These are phyloP conservation scores for Fusarium musae DNA, from an alignment of 2,329 filamentous ascomycete species.

Conservation along the genomic window DNA sequence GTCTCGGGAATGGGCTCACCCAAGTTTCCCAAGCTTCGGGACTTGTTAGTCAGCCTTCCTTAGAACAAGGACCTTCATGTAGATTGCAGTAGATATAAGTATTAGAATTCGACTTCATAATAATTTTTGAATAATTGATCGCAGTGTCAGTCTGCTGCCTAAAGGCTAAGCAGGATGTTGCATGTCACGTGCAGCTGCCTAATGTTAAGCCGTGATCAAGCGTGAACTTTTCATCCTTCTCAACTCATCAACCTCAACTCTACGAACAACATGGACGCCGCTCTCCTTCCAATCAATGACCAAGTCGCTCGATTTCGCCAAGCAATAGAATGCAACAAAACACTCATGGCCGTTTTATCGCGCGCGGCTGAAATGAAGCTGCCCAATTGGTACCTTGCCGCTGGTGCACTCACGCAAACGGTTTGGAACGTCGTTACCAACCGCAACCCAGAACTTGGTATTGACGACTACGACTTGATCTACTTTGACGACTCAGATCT, in stretches of 20 bases:
- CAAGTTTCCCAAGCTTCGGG: not conserved
- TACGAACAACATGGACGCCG: constrained; percentile 16
- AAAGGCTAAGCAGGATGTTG: not conserved
- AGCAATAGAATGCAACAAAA: constrained; percentile 44
- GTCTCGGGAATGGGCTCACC: constrained; percentile 4
- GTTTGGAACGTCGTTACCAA: constrained; percentile 51
- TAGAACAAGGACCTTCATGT: fast-evolving
- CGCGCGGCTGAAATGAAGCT: constrained; percentile 43
- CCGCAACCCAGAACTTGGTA: constrained; percentile 47
- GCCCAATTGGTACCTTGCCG: constrained; percentile 52
- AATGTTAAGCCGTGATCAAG: too few relatives aligned
- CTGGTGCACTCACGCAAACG: constrained; percentile 51
- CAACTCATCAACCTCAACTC: not conserved
- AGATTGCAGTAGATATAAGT: not conserved
- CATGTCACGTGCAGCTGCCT: constrained; percentile 5
- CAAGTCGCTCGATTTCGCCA: constrained; percentile 41
- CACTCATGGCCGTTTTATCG: constrained; percentile 44
- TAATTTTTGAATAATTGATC: not conserved
- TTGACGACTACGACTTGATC: constrained; percentile 52
- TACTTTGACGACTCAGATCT: constrained; percentile 50
- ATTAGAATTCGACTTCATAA: not conserved
- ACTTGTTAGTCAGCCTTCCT: not conserved
- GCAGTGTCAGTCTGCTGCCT: not conserved
- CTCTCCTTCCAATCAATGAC: constrained; percentile 42
- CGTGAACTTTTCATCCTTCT: constrained; percentile 7